Evolutionary conservation across 768 basidiomycete species (phyloP), one percentile per base, ranked within the genome.

Genomic region (Podaxis sp.): DNA sequence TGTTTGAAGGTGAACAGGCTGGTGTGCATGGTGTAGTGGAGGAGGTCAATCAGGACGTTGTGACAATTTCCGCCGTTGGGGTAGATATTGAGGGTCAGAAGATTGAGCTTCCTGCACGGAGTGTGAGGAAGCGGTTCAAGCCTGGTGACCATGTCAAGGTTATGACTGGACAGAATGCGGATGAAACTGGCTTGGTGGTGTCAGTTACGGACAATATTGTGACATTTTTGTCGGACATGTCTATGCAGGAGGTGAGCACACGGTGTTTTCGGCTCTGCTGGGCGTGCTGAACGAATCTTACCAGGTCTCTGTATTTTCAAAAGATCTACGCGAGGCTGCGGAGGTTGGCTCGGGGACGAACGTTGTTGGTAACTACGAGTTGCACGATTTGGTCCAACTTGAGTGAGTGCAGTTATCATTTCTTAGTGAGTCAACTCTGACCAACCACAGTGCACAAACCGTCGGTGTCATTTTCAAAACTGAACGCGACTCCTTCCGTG

Each of bases 121-220:
- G 90, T 70, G 95, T 98, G 2, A 81, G 95, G 67, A 99, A 99
- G 76, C 81, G 89, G 47, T 98, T 99, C 81, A 95, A 93, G 71
- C 83, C 94, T 58, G 97, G 97, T 69, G 96, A 98, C 74, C 97
- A 99, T 68, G 94, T 99, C 74, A 98, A 98, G 76, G 96, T 98
- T 60, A 94, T 98, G 88, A 82, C 88, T 14, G 97, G 97, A 23
- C 88, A 94, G 73, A 97, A 98, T 69, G 84, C 86, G 6, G 93
- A 97, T 68, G 95, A 97, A 73, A 95, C 95, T 2, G 97, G 97
- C 77, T 81, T 98, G 67, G 96, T 99, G 38, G 90, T 98, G 23
- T 89, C 93, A 21, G 89, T 95, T 18, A 80, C 89, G 3, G 92
- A 93, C 67, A 93, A 95, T 55, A 86, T 94, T 25, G 91, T 98